Evolutionary conservation across 2,329 filamentous ascomycete species (phyloP), one percentile per base, ranked within the genome.

Genomic region (Mollisia scopiformis): DNA sequence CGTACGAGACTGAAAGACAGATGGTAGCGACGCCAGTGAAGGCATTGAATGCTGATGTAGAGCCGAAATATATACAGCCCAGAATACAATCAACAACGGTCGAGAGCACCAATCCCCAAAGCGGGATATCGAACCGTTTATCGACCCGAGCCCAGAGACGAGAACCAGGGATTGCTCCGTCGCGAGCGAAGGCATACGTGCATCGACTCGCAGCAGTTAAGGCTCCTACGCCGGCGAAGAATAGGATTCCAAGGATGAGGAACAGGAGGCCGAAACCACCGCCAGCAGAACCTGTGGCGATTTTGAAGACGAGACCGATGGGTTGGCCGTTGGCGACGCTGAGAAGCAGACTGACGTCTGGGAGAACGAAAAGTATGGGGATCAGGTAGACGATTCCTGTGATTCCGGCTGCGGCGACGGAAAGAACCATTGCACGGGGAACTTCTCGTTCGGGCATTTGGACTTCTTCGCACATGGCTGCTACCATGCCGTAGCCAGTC

Each of bases 11-110:
- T 0, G 86, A 89, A 0, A 93, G 82, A 66, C 89, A 92, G 72
- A 93, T 92, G 4, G 90, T 93, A 1, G 90, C 90, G 1, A 92
- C 89, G 28, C 90, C 89, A 0, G 90, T 93, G 75, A 93, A 93
- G 10, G 86, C 88, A 78, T 89, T 90, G 78, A 93, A 93, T 0
- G 91, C 91, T 0, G 89, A 88, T 0, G 85, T 84, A 1, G 87
- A 90, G 10, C 91, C 91, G 65, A 93, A 92, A 77, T 91, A 93
- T 74, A 93, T 92, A 66, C 91, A 81, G 0, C 90, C 90, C 0
- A 93, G 81, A 11, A 93, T 76, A 66, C 86, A 89, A 73, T 90
- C 87, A 46, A 93, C 84, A 0, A 80, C 71, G 0, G 89, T 88
- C 0, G 89, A 91, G 2, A 93, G 79, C 2, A 87, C 77, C 6